These are phyloP conservation scores for Castanea sativa DNA, from an alignment of 306 rosid genomes.

Conservation along the genomic window DNA sequence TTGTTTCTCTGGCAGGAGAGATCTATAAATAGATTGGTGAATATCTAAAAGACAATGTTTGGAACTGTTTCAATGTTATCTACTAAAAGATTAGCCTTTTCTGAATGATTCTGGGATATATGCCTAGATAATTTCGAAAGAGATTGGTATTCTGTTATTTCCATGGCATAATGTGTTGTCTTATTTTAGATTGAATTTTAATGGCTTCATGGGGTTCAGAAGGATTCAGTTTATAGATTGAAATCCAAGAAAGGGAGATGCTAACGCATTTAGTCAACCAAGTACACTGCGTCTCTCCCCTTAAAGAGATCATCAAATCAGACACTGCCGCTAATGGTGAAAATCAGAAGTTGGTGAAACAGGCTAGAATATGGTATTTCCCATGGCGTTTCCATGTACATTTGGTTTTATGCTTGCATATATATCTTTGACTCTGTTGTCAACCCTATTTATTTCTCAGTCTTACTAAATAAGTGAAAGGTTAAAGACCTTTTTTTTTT, in stretches of 20 bases:
- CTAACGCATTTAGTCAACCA: not conserved
- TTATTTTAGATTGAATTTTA: not conserved
- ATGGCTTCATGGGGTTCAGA: not conserved
- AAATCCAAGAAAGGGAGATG: not conserved
- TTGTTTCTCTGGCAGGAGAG: not conserved
- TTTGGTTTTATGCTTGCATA: no score
- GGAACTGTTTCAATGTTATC: not conserved
- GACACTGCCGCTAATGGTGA: not conserved
- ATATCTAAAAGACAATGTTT: constrained; percentile 15
- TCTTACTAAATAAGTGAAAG: no score
- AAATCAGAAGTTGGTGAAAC: no score
- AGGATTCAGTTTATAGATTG: not conserved
- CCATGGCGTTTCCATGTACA: no score
- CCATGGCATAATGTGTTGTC: not conserved
- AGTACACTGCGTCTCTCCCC: not conserved
- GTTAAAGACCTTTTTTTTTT: no score
- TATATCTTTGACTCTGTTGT: no score
- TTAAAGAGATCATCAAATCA: not conserved
- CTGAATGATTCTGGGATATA: no score
- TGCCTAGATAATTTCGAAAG: no score
- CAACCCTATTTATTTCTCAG: no score
- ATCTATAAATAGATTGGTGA: constrained; percentile 29
- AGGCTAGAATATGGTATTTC: no score
- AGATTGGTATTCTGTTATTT: not conserved
- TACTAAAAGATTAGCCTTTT: no score